Base-by-base conservation (phyloP, 2,329 filamentous ascomycete genomes). In the Cladophialophora immunda region DNA sequence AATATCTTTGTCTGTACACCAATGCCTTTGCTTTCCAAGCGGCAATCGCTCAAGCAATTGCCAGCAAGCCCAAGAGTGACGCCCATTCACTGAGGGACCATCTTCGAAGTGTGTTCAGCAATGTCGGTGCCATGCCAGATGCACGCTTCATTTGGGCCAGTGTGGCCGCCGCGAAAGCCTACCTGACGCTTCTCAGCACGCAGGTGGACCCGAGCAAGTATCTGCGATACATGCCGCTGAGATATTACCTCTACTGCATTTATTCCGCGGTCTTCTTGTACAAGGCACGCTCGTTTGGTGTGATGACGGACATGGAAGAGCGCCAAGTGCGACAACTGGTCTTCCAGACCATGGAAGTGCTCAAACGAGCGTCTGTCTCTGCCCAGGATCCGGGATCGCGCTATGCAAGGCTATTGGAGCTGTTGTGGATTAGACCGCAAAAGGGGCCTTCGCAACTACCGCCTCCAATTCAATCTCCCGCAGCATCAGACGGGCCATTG, bases 21-120 rank as follows among this genome's bases (percentile, higher is more conserved):
- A 92, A 91, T 66, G 90, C 90, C 0, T 92, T 92, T 74, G 90
- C 90, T 1, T 92, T 92, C 71, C 90, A 92, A 74, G 90, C 90
- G 2, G 90, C 89, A 0, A 87, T 86, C 58, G 87, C 78, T 71
- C 85, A 83, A 73, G 85, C 77, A 63, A 77, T 78, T 70, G 82
- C 76, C 56, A 76, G 73, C 65, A 79, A 80, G 72, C 68, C 70
- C 29, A 71, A 73, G 50, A 74, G 76, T 55, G 73, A 80, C 69
- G 71, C 75, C 45, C 70, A 75, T 58, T 73, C 75, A 50, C 62
- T 73, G 19, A 74, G 78, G 70, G 76, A 82, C 50, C 78, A 81
- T 66, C 71, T 81, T 15, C 75, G 78, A 57, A 77, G 79, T 7
- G 80, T 80, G 6, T 87, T 84, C 72, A 81, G 79, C 57, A 85